These are phyloP conservation scores for Madurella mycetomatis DNA, from an alignment of 2,329 filamentous ascomycete genomes.

Conservation along the genomic window DNA sequence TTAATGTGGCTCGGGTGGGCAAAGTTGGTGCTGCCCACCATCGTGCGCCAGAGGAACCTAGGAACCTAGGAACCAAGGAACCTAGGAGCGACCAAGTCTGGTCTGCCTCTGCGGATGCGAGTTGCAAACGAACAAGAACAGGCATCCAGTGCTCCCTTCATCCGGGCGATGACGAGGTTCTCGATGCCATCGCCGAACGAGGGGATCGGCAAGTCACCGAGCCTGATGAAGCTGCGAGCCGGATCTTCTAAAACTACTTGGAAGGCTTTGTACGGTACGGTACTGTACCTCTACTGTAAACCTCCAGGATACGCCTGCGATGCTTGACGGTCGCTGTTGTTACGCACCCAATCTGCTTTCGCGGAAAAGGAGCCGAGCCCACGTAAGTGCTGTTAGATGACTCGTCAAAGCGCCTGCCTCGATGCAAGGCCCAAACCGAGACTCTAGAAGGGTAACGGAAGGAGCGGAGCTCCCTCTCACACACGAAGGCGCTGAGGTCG, in stretches of 20 bases:
- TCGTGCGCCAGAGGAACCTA: too few species aligned
- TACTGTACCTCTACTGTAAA: too few species aligned
- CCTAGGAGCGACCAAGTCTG: too few species aligned
- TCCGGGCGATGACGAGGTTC: neutral
- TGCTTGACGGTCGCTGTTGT: neutral
- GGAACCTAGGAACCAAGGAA: too few species aligned
- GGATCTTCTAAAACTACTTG: neutral
- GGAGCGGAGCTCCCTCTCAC: neutral
- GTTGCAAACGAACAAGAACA: too few species aligned
- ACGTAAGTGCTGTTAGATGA: neutral
- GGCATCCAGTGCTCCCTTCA: neutral
- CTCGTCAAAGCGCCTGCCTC: neutral
- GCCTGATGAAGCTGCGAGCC: neutral
- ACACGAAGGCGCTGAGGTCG: neutral
- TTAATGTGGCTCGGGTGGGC: too few species aligned
- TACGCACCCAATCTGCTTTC: slow-evolving; percentile 3
- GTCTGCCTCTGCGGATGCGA: too few species aligned
- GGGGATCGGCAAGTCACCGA: too few species aligned
- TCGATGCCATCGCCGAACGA: too few species aligned
- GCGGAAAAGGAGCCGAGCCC: neutral
- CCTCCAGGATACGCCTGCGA: neutral
- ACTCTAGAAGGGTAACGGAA: neutral
- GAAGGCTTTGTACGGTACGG: too few species aligned
- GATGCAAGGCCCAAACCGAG: neutral
- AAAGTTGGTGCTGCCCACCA: too few species aligned